These are phyloP conservation scores for Aspergillus oerlinghausenensis DNA, from an alignment of 2,329 filamentous ascomycete species.

Conservation along the genomic window DNA sequence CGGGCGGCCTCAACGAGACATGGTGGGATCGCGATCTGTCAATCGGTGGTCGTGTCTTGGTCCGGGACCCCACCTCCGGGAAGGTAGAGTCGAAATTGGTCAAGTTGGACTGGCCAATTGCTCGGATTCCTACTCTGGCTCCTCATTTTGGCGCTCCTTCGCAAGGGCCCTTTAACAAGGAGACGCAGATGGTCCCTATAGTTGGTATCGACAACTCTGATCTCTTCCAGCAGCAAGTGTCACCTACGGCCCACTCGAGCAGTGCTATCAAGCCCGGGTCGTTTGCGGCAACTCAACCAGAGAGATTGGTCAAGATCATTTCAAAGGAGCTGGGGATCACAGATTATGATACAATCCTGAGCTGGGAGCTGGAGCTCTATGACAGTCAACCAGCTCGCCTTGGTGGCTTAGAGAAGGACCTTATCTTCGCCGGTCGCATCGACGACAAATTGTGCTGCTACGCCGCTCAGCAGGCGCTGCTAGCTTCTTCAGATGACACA, in stretches of 20 bases:
- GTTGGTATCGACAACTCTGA: constrained; percentile 79
- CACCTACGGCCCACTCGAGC: constrained; percentile 33
- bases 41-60: constrained; percentile 82
- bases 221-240: constrained; percentile 30
- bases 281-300: constrained; percentile 80
- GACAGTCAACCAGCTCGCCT: constrained; percentile 81
- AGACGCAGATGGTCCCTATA: constrained; percentile 92
- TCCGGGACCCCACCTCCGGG: constrained; percentile 65
- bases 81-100: constrained; percentile 80
- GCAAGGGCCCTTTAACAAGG: constrained; percentile 67
- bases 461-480: constrained; percentile 78
- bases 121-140: constrained; percentile 83
- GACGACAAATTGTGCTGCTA: constrained; percentile 98
- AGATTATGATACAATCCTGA: constrained; percentile 71
- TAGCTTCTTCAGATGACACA: constrained; percentile 57
- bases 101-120: constrained; percentile 92
- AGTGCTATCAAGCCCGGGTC: constrained; percentile 50
- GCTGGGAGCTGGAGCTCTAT: constrained; percentile 96
- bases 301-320: constrained; percentile 78
- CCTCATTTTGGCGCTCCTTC: constrained; percentile 82
- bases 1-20: constrained; percentile 77
- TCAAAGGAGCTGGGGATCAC: constrained; percentile 69
- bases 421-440: constrained; percentile 92
- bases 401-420: constrained; percentile 81
- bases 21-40: constrained; percentile 98